Conservation (phyloP, 352 stramenopile genomes). For the Lagenidium giganteum region DNA sequence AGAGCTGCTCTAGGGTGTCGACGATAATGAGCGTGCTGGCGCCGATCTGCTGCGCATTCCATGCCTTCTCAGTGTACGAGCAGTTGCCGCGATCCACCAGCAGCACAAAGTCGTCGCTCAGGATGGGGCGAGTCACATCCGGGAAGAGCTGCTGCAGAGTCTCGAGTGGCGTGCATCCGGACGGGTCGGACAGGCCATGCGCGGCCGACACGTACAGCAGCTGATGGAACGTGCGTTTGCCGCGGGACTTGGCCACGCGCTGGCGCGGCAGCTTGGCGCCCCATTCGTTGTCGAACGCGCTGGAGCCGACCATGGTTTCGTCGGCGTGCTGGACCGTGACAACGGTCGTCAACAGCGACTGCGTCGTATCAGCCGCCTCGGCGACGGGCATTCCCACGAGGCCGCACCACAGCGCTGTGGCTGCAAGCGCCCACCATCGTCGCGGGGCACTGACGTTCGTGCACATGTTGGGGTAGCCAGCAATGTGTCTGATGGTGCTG, state of each 20-base stretch:
- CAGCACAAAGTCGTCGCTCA: constrained; percentile 44
- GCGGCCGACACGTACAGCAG: constrained; percentile 39
- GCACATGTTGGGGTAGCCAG: neutral
- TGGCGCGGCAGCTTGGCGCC: constrained; percentile 42
- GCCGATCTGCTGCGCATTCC: constrained; percentile 59
- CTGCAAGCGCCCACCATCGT: neutral
- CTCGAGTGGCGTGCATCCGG: constrained; percentile 41
- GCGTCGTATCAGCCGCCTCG: constrained; percentile 22
- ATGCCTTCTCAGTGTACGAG: constrained; percentile 73
- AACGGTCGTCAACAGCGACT: constrained; percentile 39
- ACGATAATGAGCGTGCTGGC: constrained; percentile 66
- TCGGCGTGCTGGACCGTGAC: constrained; percentile 55
- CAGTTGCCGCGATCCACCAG: constrained; percentile 69
- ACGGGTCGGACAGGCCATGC: constrained; percentile 37
- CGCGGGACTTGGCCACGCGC: constrained; percentile 33
- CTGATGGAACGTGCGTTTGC: constrained; percentile 38
- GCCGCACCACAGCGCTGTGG: too few relatives aligned
- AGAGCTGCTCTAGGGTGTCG: constrained; percentile 67
- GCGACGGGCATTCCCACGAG: constrained; percentile 6
- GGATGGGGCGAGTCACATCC: constrained; percentile 15
- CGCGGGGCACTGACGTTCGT: neutral
- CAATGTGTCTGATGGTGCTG: too few relatives aligned
- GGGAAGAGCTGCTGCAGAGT: constrained; percentile 17
- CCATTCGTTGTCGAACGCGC: constrained; percentile 40
- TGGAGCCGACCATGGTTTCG: constrained; percentile 52